Percentiles rank a stretch among this genome's conserved stretches.
These are phyloP conservation scores for Fusarium pseudoanthophilum DNA, from an alignment of 2,329 filamentous ascomycete genomes.

Conservation along the genomic window DNA sequence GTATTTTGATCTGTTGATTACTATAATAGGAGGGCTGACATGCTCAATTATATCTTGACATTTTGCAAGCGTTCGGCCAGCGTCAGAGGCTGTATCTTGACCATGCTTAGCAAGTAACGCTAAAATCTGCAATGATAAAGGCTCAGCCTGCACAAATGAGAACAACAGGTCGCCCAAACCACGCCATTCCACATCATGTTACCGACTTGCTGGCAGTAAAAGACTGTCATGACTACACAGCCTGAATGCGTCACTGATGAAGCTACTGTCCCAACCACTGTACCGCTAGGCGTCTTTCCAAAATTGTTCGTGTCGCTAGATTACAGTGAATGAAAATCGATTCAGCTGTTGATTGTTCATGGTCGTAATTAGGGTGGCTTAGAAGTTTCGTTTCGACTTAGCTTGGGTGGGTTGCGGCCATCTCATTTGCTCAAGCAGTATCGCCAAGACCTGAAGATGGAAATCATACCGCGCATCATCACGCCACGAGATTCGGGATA, in stretches of 20 bases:
- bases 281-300: background rate
- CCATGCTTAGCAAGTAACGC: background rate
- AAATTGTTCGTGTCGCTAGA: background rate
- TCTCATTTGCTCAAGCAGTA: background rate
- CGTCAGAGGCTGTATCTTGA: background rate
- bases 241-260: slow-evolving; percentile 4
- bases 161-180: background rate
- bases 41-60: slow-evolving; percentile 13
- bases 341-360: background rate
- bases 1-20: background rate
- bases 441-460: slow-evolving; percentile 12
- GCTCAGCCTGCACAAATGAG: background rate
- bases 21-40: background rate
- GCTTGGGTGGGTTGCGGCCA: background rate
- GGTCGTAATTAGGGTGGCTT: slow-evolving; percentile 40
- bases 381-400: slow-evolving; percentile 16
- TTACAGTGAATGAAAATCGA: too few species aligned
- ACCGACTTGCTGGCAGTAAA: background rate
- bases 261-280: background rate
- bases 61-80: background rate
- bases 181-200: slow-evolving; percentile 3
- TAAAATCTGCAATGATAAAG: background rate
- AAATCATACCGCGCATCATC: background rate
- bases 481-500: background rate
- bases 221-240: background rate